phyloP scores from a whole-genome alignment of 202 grass and related monocot genomes.

The Schoenoplectus triqueter region DNA sequence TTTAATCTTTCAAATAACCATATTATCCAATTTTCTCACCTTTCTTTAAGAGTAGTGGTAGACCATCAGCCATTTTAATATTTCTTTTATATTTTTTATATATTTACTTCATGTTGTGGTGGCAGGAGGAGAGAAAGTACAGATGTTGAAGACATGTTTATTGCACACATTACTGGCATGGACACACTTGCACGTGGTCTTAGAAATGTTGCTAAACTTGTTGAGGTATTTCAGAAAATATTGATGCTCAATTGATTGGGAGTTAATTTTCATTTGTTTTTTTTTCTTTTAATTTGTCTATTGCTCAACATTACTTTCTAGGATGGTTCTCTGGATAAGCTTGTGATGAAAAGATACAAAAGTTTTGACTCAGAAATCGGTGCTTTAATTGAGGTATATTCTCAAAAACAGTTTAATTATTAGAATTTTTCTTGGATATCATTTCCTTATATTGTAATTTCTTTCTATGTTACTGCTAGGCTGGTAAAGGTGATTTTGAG shows the following conservation, averaged over 20 bases:
- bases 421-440: conserved; percentile 11
- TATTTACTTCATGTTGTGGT: conserved; percentile 26
- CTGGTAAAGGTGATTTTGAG: conserved; percentile 81
- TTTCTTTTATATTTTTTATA: neutral
- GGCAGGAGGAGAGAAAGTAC: conserved; percentile 95
- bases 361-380: conserved; percentile 87
- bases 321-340: conserved; percentile 85
- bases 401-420: conserved; percentile 1
- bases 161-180: conserved; percentile 96
- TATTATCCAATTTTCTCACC: neutral
- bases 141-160: conserved; percentile 92
- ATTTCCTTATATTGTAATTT: neutral
- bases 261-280: neutral
- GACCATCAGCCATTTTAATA: neutral
- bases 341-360: conserved; percentile 89
- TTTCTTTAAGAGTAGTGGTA: neutral
- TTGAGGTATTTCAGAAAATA: conserved; percentile 59
- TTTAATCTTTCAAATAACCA: conserved; percentile 21
- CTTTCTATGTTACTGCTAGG: conserved; percentile 46
- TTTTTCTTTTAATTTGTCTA: neutral
- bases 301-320: conserved; percentile 38
- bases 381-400: conserved; percentile 68
- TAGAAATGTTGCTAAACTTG: conserved; percentile 74
- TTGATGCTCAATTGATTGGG: neutral
- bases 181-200: conserved; percentile 92